phyloP scores from a whole-genome alignment of 257 asterid species.

The Ophiorrhiza pumila region DNA sequence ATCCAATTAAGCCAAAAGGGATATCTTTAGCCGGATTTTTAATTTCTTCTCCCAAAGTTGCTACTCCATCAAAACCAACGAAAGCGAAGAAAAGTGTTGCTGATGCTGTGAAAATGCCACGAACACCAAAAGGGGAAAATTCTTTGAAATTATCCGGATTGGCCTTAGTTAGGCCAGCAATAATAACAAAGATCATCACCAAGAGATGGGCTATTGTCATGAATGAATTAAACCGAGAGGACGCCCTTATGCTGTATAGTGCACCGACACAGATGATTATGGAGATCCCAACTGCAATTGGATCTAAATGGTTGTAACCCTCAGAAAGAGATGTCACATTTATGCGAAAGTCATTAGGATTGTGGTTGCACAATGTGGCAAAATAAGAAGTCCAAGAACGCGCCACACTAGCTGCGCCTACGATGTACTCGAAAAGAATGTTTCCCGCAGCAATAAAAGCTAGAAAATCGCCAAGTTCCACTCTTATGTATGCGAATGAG shows the following conservation, averaged over 20 bases:
- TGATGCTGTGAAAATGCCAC: conserved; percentile 22
- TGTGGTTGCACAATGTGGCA: conserved; percentile 22
- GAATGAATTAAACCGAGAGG: conserved; percentile 21
- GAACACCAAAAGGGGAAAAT: conserved; percentile 22
- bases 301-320: conserved; percentile 28
- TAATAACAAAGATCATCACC: conserved; percentile 15
- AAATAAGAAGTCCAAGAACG: conserved; percentile 29
- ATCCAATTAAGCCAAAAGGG: conserved; percentile 25
- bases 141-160: conserved; percentile 10
- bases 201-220: conserved; percentile 16
- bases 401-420: conserved; percentile 24
- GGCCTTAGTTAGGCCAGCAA: conserved; percentile 26
- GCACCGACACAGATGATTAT: conserved; percentile 19
- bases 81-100: conserved; percentile 24
- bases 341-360: conserved; percentile 24
- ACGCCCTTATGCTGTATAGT: conserved; percentile 20
- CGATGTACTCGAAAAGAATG: conserved; percentile 25
- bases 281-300: conserved; percentile 21
- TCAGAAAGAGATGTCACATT: conserved; percentile 21
- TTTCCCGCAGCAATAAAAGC: conserved; percentile 29
- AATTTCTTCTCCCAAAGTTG: conserved; percentile 26
- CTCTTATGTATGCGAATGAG: conserved; percentile 25
- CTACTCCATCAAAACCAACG: conserved; percentile 28
- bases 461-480: conserved; percentile 22
- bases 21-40: conserved; percentile 27